These are phyloP conservation scores for Fusarium circinatum DNA, from an alignment of 2,329 filamentous ascomycete species.

Conservation along the genomic window DNA sequence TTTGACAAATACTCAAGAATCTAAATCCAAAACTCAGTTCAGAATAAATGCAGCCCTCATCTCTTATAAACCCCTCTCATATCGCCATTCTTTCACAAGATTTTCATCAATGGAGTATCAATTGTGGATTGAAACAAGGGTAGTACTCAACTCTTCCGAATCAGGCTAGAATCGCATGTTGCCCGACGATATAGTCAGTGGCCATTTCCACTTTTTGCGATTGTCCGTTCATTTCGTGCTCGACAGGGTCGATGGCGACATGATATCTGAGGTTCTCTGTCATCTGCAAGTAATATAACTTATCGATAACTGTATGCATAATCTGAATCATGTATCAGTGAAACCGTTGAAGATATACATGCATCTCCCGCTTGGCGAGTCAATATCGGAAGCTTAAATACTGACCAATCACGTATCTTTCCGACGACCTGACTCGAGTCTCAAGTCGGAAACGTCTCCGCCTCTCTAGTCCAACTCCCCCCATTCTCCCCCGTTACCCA, in stretches of 20 bases:
- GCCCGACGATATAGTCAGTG: constrained; percentile 17
- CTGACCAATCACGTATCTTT: constrained; percentile 25
- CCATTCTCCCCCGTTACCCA: neutral
- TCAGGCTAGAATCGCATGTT: constrained; percentile 31
- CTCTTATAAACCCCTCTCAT: constrained; percentile 3
- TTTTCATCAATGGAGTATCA: constrained; percentile 11
- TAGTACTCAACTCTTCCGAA: constrained; percentile 10
- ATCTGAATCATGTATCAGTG: neutral
- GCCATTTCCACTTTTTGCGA: constrained; percentile 20
- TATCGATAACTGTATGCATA: neutral
- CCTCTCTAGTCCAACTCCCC: constrained; percentile 12
- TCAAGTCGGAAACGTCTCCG: constrained; percentile 18
- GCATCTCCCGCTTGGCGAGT: constrained; percentile 12
- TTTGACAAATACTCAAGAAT: neutral
- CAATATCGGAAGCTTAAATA: constrained; percentile 13
- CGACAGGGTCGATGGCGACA: constrained; percentile 37
- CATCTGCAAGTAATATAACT: neutral
- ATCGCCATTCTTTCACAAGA: neutral
- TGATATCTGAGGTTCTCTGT: neutral
- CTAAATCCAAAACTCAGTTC: neutral
- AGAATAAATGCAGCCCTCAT: neutral
- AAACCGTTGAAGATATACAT: neutral
- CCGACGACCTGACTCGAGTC: neutral
- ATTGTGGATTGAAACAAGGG: constrained; percentile 17
- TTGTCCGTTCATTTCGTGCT: constrained; percentile 31